Evolutionary conservation across 164 flowering plant genomes (phyloP), one percentile per base, ranked within the genome.

Genomic region (Tetrastigma voinierianum): DNA sequence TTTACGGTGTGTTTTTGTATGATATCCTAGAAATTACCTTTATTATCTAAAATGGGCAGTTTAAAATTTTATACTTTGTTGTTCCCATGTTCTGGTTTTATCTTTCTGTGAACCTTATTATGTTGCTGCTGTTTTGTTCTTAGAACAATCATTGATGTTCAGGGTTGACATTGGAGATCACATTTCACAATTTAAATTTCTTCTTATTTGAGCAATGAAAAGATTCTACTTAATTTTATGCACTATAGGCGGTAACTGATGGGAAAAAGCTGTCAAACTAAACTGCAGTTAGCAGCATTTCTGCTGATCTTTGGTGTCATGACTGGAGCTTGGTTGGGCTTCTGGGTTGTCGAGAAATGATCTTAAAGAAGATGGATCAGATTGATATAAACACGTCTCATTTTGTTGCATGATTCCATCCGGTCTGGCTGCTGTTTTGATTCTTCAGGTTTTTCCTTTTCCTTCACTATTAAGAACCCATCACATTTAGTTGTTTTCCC

Each of bases 281-380:
- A 62, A 64, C 55, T 75, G 80, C 91, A 91, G 98, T 73, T 91
- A 77, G 86, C 77, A 58, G 67, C 75, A 47, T 80, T 92, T 78
- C 70, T 88, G 61, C 75, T 84, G 69, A 77, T 83, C 67, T 84
- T 81, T 67, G 23, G 89, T 73, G 54, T 79, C 51, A 72, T 95
- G 47, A 74, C 81, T 76, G 99, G 99, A 81, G 97, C 99, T 70
- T 92, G 97, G 97, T 74, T 89, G 77, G 99, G 97, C 47, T 95
- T 89, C 65, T 92, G 97, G 97, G 88, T 76, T 60, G 91, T 92
- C 88, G 80, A 64, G 92, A 87, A 74, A 72, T 90, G 71, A 83
- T 95, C 40, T 72, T 92, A 70, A 83, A 62, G 91, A 90, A 74
- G 97, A 92, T 73, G 99, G 97, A 63, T 75, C 81, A 45, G n/a